phyloP scores from a whole-genome alignment of 495 filamentous ascomycete genomes.

The Penicillium silybi region DNA sequence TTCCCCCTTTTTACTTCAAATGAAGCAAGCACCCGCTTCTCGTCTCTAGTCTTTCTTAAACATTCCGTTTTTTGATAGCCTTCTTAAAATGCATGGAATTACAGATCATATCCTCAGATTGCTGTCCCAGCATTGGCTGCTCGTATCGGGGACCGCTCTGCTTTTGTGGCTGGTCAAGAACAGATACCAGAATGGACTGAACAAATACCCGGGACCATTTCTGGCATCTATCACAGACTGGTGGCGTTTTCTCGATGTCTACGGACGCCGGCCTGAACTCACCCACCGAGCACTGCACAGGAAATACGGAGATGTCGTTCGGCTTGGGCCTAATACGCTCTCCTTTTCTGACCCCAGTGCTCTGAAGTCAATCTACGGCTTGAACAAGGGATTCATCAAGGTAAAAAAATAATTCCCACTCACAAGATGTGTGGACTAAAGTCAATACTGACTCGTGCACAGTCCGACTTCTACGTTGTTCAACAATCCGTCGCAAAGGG shows the following conservation, averaged over 20 bases:
- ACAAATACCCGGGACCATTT: slow-evolving; percentile 7
- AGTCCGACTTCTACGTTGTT: slow-evolving; percentile 71
- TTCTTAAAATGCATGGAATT: slow-evolving; percentile 9
- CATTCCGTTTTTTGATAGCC: not conserved
- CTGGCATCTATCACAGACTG: slow-evolving; percentile 4
- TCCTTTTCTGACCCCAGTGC: slow-evolving; percentile 65
- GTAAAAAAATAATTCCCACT: slow-evolving; percentile 34
- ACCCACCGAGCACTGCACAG: slow-evolving; percentile 64
- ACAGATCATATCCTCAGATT: slow-evolving; percentile 7
- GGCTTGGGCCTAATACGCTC: slow-evolving; percentile 63
- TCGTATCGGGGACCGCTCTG: not conserved
- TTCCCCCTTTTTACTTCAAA: not conserved
- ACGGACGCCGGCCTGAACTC: slow-evolving; percentile 55
- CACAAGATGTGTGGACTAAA: not conserved
- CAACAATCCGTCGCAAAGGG: slow-evolving; percentile 63
- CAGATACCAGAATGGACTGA: slow-evolving; percentile 10
- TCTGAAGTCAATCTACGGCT: slow-evolving; percentile 70
- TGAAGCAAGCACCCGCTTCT: not conserved
- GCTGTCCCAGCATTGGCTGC: slow-evolving; percentile 10
- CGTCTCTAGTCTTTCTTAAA: not conserved
- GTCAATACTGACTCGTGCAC: not conserved
- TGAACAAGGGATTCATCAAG: slow-evolving; percentile 81
- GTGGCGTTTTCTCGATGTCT: slow-evolving; percentile 67
- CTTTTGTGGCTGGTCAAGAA: slow-evolving; percentile 8
- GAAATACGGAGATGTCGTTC: slow-evolving; percentile 68